phyloP scores from a whole-genome alignment of 2,329 filamentous ascomycete genomes.

The Pseudogymnoascus sp. region DNA sequence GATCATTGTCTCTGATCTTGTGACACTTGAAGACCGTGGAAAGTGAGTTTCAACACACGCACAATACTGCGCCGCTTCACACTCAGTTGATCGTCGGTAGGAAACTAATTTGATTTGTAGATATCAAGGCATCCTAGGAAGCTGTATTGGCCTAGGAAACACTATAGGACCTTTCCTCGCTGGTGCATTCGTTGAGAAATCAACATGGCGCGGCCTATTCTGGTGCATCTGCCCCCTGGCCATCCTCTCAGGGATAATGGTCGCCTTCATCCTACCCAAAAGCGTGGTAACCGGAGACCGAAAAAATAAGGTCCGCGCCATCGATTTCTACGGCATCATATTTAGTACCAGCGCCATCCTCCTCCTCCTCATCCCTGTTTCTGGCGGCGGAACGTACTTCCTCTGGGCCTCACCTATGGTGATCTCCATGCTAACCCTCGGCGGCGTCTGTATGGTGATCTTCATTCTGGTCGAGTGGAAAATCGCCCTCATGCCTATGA shows the following conservation, averaged over 20 bases:
- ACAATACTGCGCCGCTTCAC: neutral
- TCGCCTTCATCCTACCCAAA: conserved; percentile 43
- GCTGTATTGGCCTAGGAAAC: conserved; percentile 35
- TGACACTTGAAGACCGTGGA: conserved; percentile 49
- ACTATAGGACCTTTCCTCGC: conserved; percentile 37
- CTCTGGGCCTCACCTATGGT: conserved; percentile 48
- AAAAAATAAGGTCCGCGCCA: conserved; percentile 41
- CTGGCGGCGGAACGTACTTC: conserved; percentile 51
- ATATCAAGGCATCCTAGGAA: conserved; percentile 36
- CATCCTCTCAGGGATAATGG: conserved; percentile 36
- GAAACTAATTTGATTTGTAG: conserved; percentile 11
- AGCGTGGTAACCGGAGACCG: conserved; percentile 41
- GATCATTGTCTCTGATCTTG: conserved; percentile 55
- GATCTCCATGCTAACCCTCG: conserved; percentile 49
- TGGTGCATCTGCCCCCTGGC: conserved; percentile 45
- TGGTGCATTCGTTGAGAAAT: conserved; percentile 30
- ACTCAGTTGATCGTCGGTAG: neutral
- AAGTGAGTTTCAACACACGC: conserved; percentile 31
- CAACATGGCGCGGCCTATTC: conserved; percentile 38
- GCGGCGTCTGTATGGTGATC: conserved; percentile 35
- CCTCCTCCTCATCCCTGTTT: conserved; percentile 55
- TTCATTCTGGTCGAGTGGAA: conserved; percentile 51
- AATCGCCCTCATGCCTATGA: conserved; percentile 46
- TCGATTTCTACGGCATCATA: conserved; percentile 52
- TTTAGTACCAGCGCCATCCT: conserved; percentile 48